Conservation (phyloP, 164 flowering plant genomes). For the Hamamelis virginiana region DNA sequence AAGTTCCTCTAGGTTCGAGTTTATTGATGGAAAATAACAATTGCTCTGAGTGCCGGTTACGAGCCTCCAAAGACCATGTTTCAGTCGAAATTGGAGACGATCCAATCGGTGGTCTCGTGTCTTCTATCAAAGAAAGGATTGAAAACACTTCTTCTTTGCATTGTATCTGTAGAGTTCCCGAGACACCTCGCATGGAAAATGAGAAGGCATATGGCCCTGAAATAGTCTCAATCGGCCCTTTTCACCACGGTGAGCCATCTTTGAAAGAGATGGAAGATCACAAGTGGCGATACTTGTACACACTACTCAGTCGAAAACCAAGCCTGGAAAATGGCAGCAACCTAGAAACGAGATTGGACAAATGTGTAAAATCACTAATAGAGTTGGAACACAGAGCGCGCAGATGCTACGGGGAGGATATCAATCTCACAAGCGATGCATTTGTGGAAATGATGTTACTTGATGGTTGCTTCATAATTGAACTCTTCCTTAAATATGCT, state of each 20-base stretch:
- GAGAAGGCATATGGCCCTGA: conserved; percentile 23
- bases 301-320: conserved; percentile 35
- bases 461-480: conserved; percentile 52
- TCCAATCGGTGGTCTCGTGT: conserved; percentile 19
- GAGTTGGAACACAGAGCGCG: conserved; percentile 39
- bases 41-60: background rate
- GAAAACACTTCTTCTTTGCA: conserved; percentile 22
- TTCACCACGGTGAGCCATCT: conserved; percentile 26
- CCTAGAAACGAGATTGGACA: conserved; percentile 23
- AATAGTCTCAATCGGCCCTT: conserved; percentile 48
- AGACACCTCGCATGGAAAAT: background rate
- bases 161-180: conserved; percentile 24
- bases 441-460: conserved; percentile 43
- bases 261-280: conserved; percentile 37
- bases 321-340: background rate
- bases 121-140: conserved; percentile 36
- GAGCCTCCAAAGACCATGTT: conserved; percentile 17
- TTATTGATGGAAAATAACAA: no score
- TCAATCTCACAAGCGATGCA: conserved; percentile 23
- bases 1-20: no score
- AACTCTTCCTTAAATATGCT: conserved; percentile 36
- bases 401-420: conserved; percentile 29
- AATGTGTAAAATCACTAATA: conserved; percentile 32
- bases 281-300: conserved; percentile 45
- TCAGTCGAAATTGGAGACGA: conserved; percentile 24